Evolutionary conservation across 2,329 filamentous ascomycete genomes (phyloP), one percentile per base, ranked within the genome.

Genomic region (Clonostachys rhizophaga): DNA sequence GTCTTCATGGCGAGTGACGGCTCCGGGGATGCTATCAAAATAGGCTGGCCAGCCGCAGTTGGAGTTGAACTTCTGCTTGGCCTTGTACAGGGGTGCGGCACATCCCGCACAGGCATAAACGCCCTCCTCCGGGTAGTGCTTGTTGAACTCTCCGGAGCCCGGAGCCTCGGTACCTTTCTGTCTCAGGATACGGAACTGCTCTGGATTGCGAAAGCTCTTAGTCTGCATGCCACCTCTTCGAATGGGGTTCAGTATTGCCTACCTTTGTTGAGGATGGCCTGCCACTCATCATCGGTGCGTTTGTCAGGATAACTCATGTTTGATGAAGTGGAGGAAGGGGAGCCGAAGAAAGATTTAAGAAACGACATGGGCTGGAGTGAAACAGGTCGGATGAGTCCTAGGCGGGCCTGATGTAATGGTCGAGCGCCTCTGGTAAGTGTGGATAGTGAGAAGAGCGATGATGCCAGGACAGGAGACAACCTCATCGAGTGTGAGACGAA

Each of bases 31-130:
- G 54, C 87, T 92, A 68, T 99, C 94, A 64, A 92, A 99, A 70
- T 97, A 99, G 12, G 94, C 94, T 1, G 94, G 94, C 94, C 94
- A 99, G 51, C 94, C 94, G 68, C 94, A 99, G 40, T 91, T 90
- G 16, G 89, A 95, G 67, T 89, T 89, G 79, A 99, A 99, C 68
- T 99, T 99, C 70, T 96, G 91, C 52, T 79, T 79, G 30, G 94
- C 91, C 66, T 85, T 92, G 80, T 99, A 99, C 16, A 99, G 82
- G 6, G 94, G 91, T 8, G 91, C 80, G 30, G 84, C 68, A 75
- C 94, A 99, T 45, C 82, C 94, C 16, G 88, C 89, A 69, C 94
- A 99, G 42, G 78, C 84, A 72, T 97, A 99, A 47, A 90, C 80
- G 48, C 94, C 95, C 6, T 78, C 62, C 1, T 77, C 68, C 2